A percentile compares a stretch with the other conserved stretches of the same genome.
phyloP scores from a whole-genome alignment of 129 eudicot species.

The Flaveria brownii region DNA sequence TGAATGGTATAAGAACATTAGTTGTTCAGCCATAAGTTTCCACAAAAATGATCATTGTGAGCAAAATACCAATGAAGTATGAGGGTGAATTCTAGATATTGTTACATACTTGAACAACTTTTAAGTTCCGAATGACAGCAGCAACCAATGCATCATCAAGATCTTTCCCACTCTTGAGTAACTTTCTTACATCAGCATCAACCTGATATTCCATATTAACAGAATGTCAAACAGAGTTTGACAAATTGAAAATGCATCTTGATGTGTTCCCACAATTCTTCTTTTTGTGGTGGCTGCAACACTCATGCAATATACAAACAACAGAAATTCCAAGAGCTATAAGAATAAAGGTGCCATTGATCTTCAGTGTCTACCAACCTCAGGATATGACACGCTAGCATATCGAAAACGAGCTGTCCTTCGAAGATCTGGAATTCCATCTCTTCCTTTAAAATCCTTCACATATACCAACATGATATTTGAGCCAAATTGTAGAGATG shows the following conservation, averaged over 20 bases:
- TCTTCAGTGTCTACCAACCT: constrained; percentile 50
- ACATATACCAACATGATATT: constrained; percentile 23
- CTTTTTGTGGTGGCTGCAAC: background rate
- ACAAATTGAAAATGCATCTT: background rate
- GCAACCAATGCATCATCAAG: constrained; percentile 79
- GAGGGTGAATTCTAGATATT: background rate
- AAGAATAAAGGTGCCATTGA: background rate
- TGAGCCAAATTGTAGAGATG: constrained; percentile 27
- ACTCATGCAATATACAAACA: background rate
- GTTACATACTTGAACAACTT: constrained; percentile 73
- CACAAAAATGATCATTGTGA: background rate
- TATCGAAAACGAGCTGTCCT: constrained; percentile 85
- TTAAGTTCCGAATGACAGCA: constrained; percentile 75
- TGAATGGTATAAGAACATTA: background rate
- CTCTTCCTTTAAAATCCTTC: constrained; percentile 86
- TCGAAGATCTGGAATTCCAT: constrained; percentile 98
- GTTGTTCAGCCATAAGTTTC: constrained; percentile 13
- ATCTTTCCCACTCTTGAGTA: constrained; percentile 65
- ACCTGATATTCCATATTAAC: constrained; percentile 51
- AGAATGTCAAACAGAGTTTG: constrained; percentile 1
- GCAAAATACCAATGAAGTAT: background rate
- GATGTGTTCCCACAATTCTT: background rate
- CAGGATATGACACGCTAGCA: constrained; percentile 66
- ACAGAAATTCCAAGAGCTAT: background rate
- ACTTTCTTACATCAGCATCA: constrained; percentile 55